A percentile compares a stretch with the other conserved stretches of the same genome.
These are phyloP conservation scores for Paradendryphiella salina DNA, from an alignment of 2,329 filamentous ascomycete genomes.

Conservation along the genomic window DNA sequence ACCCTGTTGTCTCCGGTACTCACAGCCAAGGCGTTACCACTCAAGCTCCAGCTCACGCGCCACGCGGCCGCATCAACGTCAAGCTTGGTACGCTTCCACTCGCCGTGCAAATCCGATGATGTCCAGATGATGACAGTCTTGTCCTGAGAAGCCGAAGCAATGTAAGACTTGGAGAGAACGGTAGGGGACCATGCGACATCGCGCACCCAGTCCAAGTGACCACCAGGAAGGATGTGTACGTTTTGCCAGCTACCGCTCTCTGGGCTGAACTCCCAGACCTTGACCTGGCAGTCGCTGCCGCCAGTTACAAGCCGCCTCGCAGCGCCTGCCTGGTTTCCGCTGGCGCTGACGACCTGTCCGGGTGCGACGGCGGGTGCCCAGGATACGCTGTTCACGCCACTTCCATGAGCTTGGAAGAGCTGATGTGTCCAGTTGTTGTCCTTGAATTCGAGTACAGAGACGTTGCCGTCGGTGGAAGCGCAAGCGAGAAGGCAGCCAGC, in stretches of 20 bases:
- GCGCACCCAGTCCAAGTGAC: constrained; percentile 94
- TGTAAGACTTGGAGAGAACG: constrained; percentile 93
- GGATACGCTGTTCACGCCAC: constrained; percentile 92
- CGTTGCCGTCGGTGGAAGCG: constrained; percentile 89
- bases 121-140: constrained; percentile 99
- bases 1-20: constrained; percentile 96
- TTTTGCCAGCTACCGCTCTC: constrained; percentile 58
- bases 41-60: constrained; percentile 97
- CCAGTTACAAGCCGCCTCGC: constrained; percentile 90
- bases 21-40: constrained; percentile 92
- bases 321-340: constrained; percentile 57
- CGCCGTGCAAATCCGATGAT: constrained; percentile 53
- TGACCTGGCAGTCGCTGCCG: constrained; percentile 89
- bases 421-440: constrained; percentile 91
- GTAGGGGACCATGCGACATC: constrained; percentile 98
- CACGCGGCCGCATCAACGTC: constrained; percentile 88
- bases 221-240: constrained; percentile 67
- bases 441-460: constrained; percentile 94
- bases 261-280: constrained; percentile 79
- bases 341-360: constrained; percentile 77
- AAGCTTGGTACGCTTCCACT: constrained; percentile 85
- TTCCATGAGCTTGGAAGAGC: constrained; percentile 87
- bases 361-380: constrained; percentile 89
- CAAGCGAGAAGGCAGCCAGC: constrained; percentile 92
- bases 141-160: constrained; percentile 92